Conservation (phyloP, 73 alveolate species). For the Strombidium stylifer region DNA sequence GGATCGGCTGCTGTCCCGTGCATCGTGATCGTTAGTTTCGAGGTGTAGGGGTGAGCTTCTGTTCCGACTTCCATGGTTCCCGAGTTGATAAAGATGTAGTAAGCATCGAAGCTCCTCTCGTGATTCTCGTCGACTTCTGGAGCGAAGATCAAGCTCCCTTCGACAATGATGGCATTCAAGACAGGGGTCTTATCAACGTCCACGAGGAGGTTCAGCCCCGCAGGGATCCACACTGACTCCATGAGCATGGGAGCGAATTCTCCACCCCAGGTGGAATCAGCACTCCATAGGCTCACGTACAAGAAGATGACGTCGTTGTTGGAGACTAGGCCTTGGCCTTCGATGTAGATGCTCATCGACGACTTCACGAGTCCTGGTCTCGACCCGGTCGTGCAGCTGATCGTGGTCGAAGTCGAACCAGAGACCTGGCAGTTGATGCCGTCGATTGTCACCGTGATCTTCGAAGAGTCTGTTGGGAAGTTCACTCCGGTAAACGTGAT, state of each 20-base stretch:
- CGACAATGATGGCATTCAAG: conserved; percentile 46
- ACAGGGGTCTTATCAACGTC: conserved; percentile 39
- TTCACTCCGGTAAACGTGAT: conserved; percentile 50
- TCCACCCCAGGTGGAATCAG: conserved; percentile 32
- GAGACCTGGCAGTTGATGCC: conserved; percentile 44
- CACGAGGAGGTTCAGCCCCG: conserved; percentile 17
- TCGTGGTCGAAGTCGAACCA: neutral
- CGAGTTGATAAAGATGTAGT: conserved; percentile 43
- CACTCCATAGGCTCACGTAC: conserved; percentile 17
- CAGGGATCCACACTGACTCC: conserved; percentile 4
- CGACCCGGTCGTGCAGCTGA: conserved; percentile 15
- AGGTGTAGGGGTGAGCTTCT: conserved; percentile 43
- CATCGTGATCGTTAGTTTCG: conserved; percentile 46
- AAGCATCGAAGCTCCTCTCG: conserved; percentile 44
- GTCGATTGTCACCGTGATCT: too few species aligned
- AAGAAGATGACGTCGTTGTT: neutral
- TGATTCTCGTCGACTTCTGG: conserved; percentile 29
- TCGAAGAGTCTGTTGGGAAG: conserved; percentile 31
- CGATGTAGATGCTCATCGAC: neutral
- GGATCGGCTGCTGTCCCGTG: conserved; percentile 31
- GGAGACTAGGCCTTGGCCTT: conserved; percentile 9
- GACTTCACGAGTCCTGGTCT: conserved; percentile 5
- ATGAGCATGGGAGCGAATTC: conserved; percentile 25
- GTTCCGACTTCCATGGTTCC: conserved; percentile 66
- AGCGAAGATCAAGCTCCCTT: conserved; percentile 59